A percentile compares a stretch with the other conserved stretches of the same genome.
phyloP scores from a whole-genome alignment of 1,284 basidiomycete species.

The Serendipita sp. region DNA sequence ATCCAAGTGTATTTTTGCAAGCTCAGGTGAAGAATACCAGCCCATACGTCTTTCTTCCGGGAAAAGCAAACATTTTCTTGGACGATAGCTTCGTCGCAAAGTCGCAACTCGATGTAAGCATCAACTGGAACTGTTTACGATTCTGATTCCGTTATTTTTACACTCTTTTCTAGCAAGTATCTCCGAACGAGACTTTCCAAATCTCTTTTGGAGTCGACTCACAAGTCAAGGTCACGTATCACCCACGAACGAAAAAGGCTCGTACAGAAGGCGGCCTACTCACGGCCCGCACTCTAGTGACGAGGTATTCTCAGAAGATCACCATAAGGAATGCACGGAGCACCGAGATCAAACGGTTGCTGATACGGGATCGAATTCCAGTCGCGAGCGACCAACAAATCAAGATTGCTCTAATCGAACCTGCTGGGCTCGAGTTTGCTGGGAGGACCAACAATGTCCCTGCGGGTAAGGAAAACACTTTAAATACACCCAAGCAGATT shows the following conservation, averaged over 20 bases:
- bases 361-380: slow-evolving; percentile 16
- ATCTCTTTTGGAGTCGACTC: slow-evolving; percentile 16
- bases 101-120: slow-evolving; percentile 13
- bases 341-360: slow-evolving; percentile 9
- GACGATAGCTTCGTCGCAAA: slow-evolving; percentile 18
- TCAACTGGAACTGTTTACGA: neutral
- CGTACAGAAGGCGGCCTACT: slow-evolving; percentile 11
- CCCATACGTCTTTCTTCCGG: slow-evolving; percentile 15
- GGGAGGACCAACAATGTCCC: neutral
- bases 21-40: slow-evolving; percentile 15
- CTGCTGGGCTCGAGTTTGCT: neutral
- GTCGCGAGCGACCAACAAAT: slow-evolving; percentile 15
- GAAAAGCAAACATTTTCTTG: slow-evolving; percentile 17
- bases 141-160: neutral
- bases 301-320: slow-evolving; percentile 14
- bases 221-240: slow-evolving; percentile 15
- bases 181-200: slow-evolving; percentile 16
- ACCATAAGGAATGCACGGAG: slow-evolving; percentile 15
- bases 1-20: slow-evolving; percentile 30
- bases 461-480: neutral
- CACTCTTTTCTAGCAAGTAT: slow-evolving; percentile 10
- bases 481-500: neutral
- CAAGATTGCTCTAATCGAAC: slow-evolving; percentile 15
- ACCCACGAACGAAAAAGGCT: slow-evolving; percentile 14
- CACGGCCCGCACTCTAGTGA: slow-evolving; percentile 9